These are phyloP conservation scores for Thermothielavioides terrestris DNA, from an alignment of 495 filamentous ascomycete species.

Conservation along the genomic window DNA sequence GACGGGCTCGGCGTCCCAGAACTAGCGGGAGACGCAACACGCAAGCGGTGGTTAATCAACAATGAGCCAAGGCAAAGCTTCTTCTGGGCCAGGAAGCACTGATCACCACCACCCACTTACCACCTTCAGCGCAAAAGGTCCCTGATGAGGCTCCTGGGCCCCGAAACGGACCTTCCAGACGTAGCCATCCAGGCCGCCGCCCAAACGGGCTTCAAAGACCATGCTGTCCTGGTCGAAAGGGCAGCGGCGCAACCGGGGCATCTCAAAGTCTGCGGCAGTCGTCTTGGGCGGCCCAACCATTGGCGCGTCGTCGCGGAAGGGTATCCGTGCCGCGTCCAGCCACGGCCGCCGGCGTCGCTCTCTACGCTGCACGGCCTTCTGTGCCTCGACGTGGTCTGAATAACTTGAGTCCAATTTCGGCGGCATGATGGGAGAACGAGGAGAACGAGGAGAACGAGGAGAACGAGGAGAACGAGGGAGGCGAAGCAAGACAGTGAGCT, in stretches of 20 bases:
- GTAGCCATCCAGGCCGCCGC: background rate
- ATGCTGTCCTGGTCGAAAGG: background rate
- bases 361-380: too few species aligned
- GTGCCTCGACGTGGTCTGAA: too few species aligned
- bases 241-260: background rate
- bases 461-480: too few species aligned
- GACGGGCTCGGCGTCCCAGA: background rate
- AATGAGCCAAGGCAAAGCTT: background rate
- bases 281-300: background rate
- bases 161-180: background rate
- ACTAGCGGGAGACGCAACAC: background rate
- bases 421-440: too few species aligned
- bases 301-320: conserved; percentile 1
- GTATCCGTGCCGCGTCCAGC: background rate
- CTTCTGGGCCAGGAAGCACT: too few species aligned
- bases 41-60: background rate
- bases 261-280: background rate
- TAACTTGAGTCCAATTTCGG: too few species aligned
- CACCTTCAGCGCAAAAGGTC: background rate
- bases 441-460: too few species aligned
- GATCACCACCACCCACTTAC: background rate
- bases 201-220: background rate
- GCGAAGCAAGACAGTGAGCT: too few species aligned
- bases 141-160: background rate
- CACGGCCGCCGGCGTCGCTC: background rate